Evolutionary conservation across 768 basidiomycete genomes (phyloP).

Genomic region (Panaeolus papilionaceus): DNA sequence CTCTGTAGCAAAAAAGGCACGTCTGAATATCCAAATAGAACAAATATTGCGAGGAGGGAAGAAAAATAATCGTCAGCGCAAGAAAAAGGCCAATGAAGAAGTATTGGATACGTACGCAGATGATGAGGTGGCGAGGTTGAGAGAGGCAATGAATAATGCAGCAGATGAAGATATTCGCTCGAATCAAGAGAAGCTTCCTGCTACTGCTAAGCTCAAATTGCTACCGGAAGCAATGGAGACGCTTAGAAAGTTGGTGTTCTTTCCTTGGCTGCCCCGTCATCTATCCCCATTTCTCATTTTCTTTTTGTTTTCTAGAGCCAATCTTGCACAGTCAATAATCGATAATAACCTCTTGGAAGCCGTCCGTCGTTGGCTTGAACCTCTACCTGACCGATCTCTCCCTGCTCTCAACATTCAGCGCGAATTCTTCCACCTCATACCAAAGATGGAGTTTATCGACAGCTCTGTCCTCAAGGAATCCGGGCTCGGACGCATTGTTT

Average conservation of each 20-base stretch:
- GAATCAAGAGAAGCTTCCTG: slow-evolving; percentile 82
- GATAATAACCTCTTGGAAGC: slow-evolving; percentile 95
- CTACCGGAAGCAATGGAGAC: slow-evolving; percentile 92
- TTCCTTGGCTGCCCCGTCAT: slow-evolving; percentile 3
- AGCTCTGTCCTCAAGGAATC: slow-evolving; percentile 89
- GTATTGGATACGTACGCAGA: slow-evolving; percentile 88
- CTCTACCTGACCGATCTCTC: slow-evolving; percentile 89
- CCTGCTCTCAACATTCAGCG: slow-evolving; percentile 96
- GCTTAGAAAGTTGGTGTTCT: slow-evolving; percentile 75
- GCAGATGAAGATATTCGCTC: slow-evolving; percentile 84
- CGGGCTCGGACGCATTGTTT: slow-evolving; percentile 83
- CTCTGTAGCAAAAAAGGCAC: slow-evolving; percentile 70
- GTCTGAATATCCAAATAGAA: slow-evolving; percentile 85
- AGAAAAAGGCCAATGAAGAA: slow-evolving; percentile 81
- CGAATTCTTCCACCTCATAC: slow-evolving; percentile 83
- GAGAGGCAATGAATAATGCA: slow-evolving; percentile 86
- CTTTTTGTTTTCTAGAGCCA: slow-evolving; percentile 56
- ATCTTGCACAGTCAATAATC: slow-evolving; percentile 89
- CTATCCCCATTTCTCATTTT: slow-evolving; percentile 22
- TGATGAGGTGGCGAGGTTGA: slow-evolving; percentile 88
- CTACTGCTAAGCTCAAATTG: slow-evolving; percentile 81
- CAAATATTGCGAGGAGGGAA: slow-evolving; percentile 81
- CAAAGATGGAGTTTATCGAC: slow-evolving; percentile 94
- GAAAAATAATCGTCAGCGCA: slow-evolving; percentile 68
- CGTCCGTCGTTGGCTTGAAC: slow-evolving; percentile 91